Base-by-base conservation (phyloP, 192 early-diverging fungal genomes). In the Coemansia sp. region DNA sequence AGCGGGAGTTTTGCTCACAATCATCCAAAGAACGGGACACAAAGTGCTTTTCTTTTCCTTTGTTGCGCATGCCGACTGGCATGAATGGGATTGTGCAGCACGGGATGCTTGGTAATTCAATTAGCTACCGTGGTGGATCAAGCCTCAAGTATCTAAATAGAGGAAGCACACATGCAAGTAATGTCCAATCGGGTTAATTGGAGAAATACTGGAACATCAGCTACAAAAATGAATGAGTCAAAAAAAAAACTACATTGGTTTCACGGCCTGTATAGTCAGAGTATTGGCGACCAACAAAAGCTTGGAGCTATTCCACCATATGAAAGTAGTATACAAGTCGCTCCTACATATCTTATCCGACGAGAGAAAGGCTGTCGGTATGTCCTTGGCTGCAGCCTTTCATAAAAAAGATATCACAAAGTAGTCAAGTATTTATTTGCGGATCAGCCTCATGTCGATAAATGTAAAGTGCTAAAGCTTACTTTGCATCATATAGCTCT, bases 331-430 rank as follows among this genome's bases (percentile, higher is more conserved):
- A 13, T 86, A 90, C 21, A 86, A 85, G 3, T 66, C 85, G 6
- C 88, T 88, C 2, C 84, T 84, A 7, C 73, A 73, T 33, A 89
- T 98, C 39, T 87, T 89, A 1, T 66, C 72, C 1, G 94, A 94
- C 37, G 93, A 99, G 72, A 97, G 97, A 96, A 95, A 98, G 63
- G 94, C 92, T 4, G 87, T 91, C 21, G 92, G 93, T 73, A 84
- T 84, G 42, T 81, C 66, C 52, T 26, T 75, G 39, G 74, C 73
- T 11, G 70, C 78, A 3, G 75, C 65, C 2, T 78, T 77, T 52
- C 30, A 26, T n/a, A 77, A 72, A 17, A 26, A 26, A 26, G 26
- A 26, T 26, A 32, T 11, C 13, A 17, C 52, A 35, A 38, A 66
- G 16, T 16, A 43, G 26, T 6, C 0, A 10, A 37, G 8, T 37